phyloP scores from a whole-genome alignment of 2,329 filamentous ascomycete species.

The Monosporascus cannonballus region DNA sequence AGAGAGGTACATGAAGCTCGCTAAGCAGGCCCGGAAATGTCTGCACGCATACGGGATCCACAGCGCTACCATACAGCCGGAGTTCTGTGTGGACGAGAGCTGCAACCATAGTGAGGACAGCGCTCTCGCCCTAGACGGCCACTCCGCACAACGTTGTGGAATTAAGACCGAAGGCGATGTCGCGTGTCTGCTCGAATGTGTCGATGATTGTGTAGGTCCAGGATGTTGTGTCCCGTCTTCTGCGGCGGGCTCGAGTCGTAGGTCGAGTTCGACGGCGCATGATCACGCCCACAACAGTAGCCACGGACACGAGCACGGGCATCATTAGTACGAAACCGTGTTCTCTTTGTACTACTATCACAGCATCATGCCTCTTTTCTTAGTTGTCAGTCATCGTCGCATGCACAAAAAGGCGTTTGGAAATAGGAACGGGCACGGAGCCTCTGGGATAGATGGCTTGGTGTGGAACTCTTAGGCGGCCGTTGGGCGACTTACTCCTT shows the following conservation, averaged over 20 bases:
- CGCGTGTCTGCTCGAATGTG: constrained; percentile 46
- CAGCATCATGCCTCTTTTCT: no score
- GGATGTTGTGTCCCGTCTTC: constrained; percentile 35
- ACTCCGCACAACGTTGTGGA: constrained; percentile 12
- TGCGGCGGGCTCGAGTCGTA: constrained; percentile 23
- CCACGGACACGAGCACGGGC: constrained; percentile 8
- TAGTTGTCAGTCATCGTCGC: no score
- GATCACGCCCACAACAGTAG: constrained; percentile 17
- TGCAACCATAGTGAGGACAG: constrained; percentile 33
- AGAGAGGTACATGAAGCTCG: constrained; percentile 84
- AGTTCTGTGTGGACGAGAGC: constrained; percentile 59
- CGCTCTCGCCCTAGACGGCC: constrained; percentile 16
- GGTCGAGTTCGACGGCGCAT: constrained; percentile 24
- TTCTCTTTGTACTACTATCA: no score
- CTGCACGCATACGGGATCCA: constrained; percentile 95
- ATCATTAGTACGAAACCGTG: background rate
- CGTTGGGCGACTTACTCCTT: no score
- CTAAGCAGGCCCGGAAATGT: constrained; percentile 75
- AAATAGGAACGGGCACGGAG: no score
- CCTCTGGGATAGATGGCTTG: no score
- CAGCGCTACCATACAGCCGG: constrained; percentile 93
- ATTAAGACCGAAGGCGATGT: constrained; percentile 17
- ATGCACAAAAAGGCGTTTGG: no score
- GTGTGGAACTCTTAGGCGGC: no score
- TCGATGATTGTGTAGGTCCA: constrained; percentile 40